phyloP scores from a whole-genome alignment of 495 filamentous ascomycete genomes.

The Chaetomium tenue region DNA sequence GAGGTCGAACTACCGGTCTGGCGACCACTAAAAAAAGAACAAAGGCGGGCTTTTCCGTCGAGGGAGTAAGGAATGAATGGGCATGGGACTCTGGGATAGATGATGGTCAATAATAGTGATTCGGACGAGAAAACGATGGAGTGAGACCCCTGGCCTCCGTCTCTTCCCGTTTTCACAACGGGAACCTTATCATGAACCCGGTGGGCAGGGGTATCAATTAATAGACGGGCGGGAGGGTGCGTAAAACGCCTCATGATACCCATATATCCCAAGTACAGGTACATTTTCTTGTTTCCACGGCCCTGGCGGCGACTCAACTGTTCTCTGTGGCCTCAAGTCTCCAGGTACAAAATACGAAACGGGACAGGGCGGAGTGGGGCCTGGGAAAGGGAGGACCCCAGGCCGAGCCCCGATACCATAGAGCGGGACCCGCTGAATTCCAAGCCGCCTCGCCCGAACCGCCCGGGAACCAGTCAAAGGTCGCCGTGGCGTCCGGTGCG shows the following conservation, averaged over 20 bases:
- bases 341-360: conserved; percentile 8
- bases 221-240: neutral
- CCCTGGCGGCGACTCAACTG: neutral
- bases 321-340: conserved; percentile 3
- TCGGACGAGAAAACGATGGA: neutral
- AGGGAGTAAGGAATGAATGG: no score
- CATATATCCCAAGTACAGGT: neutral
- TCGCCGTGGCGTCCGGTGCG: conserved; percentile 25
- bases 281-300: neutral
- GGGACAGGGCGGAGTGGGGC: neutral
- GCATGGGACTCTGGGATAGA: no score
- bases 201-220: neutral
- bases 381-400: conserved; percentile 9
- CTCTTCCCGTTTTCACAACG: neutral
- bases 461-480: conserved; percentile 26
- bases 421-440: neutral
- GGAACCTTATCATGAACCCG: neutral
- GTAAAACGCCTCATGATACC: neutral
- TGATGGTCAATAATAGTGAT: neutral
- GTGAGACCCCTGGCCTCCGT: neutral
- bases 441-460: neutral
- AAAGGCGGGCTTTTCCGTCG: no score
- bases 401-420: neutral
- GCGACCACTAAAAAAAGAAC: neutral
- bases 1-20: neutral